Base-by-base conservation (phyloP, 805 yeast genomes). In the Saccharomyces kudriavzevii region DNA sequence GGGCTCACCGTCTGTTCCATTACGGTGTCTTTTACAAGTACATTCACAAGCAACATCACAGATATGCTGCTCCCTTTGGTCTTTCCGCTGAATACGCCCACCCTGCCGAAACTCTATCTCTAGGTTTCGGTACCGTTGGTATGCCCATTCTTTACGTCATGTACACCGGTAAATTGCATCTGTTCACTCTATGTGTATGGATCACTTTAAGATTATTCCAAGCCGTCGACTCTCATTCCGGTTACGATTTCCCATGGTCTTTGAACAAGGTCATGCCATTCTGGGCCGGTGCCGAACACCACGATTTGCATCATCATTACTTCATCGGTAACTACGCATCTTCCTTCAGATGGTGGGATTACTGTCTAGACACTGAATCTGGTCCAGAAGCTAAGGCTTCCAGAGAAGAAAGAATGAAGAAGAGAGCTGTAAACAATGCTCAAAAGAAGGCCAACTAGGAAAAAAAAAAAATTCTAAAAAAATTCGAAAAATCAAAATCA, bases 231-330 rank as follows among this genome's bases (percentile, higher is more conserved):
- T 86, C 97, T 26, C 99, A 92, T 72, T 90, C 97, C 11, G 99
- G 98, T 55, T 94, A 92, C 73, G 98, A 92, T 70, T 92, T 92
- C 82, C 98, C 99, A 58, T 84, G 95, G 89, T 89, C 97, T 4
- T 78, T 92, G 67, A 94, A 89, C 74, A 89, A 90, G 69, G 83
- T 92, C 73, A 69, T 92, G 56, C 97, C 97, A 49, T 81, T 94
- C 74, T 91, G 98, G 97, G 96, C 97, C 3, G 98, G 98, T 60
- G 97, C 97, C 24, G 97, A 88, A 66, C 98, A 92, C 73, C 98
- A 92, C 70, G 99, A 92, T 72, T 88, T 88, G 73, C 99, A 92
- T 70, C 99, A 92, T 71, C 96, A 88, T 70, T 90, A 86, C 75
- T 92, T 92, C 73, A 87, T 89, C 63, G 98, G 98, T 60, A 90